Base-by-base conservation (phyloP, 2,329 filamentous ascomycete genomes). In the Ophiosphaerella narmari region DNA sequence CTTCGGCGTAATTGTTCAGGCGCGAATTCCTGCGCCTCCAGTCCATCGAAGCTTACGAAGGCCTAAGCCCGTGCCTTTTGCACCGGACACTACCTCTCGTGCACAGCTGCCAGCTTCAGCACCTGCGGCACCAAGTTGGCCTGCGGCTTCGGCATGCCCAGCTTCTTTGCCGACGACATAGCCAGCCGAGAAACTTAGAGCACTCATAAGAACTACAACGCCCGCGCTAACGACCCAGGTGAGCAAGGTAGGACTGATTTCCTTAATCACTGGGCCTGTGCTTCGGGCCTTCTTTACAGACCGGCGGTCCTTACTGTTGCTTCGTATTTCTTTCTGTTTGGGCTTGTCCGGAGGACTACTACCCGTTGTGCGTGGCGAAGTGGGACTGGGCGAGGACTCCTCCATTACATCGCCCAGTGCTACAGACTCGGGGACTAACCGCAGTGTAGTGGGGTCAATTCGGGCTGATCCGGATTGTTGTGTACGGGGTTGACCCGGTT, bases 151-250 rank as follows among this genome's bases (percentile, higher is more conserved):
- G 2, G 79, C 72, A 43, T 77, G 75, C 1, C 82, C 83, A 4
- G 82, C 78, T 55, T 86, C 84, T 46, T 78, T 78, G 9, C 85
- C 85, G 12, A 86, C 76, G 12, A 82, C 80, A 60, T 86, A 87
- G 1, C 85, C 85, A 4, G 85, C 84, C 1, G 82, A 82, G 67
- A 87, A 87, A 59, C 83, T 85, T 54, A 87, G 79, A 2, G 84
- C 85, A 13, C 82, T 84, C 47, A 87, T 80, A 0, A 86, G 76
- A 2, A 87, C 82, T 1, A 87, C 82, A 14, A 87, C 83, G 2
- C 85, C 84, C 0, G 85, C 85, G 41, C 82, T 84, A 39, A 86
- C 80, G 4, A 86, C 81, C 85, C 85, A 87, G 0, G 84, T 86
- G 58, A 87, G 79, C 7, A 87, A 72, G 0, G 84, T 86, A 0